Evolutionary conservation across 306 rosid species (phyloP).

Genomic region (Sechiopsis laciniata): DNA sequence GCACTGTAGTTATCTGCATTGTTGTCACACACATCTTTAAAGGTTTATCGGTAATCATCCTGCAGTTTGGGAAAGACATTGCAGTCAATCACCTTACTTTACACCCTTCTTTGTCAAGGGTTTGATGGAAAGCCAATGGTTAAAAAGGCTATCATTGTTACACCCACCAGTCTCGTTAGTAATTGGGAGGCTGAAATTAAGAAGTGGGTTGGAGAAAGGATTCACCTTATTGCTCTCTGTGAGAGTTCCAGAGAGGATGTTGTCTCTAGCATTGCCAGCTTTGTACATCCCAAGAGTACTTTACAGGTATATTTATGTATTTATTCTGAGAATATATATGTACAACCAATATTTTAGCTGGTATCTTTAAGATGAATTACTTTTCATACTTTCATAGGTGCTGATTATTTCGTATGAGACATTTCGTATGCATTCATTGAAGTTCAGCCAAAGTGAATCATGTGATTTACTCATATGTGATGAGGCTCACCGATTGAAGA

Average conservation of each 20-base stretch:
- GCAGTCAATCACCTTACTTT: constrained; percentile 88
- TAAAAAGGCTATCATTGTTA: constrained; percentile 78
- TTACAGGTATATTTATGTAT: constrained; percentile 43
- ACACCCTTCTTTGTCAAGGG: constrained; percentile 87
- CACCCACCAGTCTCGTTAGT: constrained; percentile 98
- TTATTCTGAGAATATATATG: constrained; percentile 18
- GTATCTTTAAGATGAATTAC: constrained; percentile 1
- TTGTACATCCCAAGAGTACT: constrained; percentile 52
- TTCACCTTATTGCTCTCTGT: constrained; percentile 68
- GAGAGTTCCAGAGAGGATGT: constrained; percentile 86
- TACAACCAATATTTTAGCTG: constrained; percentile 14
- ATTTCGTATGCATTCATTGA: constrained; percentile 81
- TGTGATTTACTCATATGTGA: constrained; percentile 95
- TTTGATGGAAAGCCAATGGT: constrained; percentile 78
- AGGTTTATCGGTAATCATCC: constrained; percentile 22
- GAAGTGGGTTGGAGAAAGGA: constrained; percentile 87
- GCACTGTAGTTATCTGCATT: not conserved
- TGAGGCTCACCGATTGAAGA: constrained; percentile 95
- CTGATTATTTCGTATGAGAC: constrained; percentile 90
- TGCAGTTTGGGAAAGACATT: constrained; percentile 94
- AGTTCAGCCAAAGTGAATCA: constrained; percentile 57
- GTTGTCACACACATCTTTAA: constrained; percentile 16
- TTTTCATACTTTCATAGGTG: constrained; percentile 43
- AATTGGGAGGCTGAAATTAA: constrained; percentile 95
- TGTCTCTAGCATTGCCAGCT: constrained; percentile 64